Percentiles rank a stretch among this genome's conserved stretches.
Conservation (phyloP, 768 basidiomycete genomes). For the Boletus eberwhitei region DNA sequence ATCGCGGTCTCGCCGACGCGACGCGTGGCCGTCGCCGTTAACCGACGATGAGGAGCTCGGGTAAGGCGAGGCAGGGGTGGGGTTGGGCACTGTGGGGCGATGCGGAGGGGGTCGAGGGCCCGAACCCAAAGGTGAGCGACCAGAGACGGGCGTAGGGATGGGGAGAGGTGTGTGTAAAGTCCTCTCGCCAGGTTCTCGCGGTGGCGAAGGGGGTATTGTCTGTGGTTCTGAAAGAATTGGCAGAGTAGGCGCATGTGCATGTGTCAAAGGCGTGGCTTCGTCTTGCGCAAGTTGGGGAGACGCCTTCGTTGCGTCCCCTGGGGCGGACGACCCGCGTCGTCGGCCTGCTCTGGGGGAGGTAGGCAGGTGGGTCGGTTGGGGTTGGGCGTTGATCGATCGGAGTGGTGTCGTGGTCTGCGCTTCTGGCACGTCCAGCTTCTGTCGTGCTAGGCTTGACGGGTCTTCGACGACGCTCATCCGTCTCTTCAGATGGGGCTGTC, state of each 20-base stretch:
- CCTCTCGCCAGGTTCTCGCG: constrained; percentile 11
- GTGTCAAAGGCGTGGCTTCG: not conserved
- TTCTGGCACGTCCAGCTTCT: constrained; percentile 7
- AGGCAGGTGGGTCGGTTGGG: not conserved
- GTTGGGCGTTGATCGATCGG: not conserved
- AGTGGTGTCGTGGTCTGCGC: not conserved
- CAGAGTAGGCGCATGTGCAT: not conserved
- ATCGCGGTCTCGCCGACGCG: not conserved
- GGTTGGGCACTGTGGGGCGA: not conserved
- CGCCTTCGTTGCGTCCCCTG: not conserved
- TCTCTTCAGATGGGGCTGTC: constrained; percentile 14
- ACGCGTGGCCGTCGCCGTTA: not conserved
- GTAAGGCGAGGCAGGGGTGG: not conserved
- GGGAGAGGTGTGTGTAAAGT: not conserved
- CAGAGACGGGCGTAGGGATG: not conserved
- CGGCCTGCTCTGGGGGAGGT: constrained; percentile 1
- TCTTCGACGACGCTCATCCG: not conserved
- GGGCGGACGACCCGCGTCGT: not conserved
- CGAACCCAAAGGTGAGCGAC: not conserved
- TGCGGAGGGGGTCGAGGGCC: not conserved
- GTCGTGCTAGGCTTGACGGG: constrained; percentile 11
- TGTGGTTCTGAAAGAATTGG: not conserved
- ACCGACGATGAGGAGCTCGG: not conserved
- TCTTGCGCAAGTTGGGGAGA: not conserved
- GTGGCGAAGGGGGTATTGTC: not conserved